These are phyloP conservation scores for Xylogone sp. DNA, from an alignment of 2,329 filamentous ascomycete genomes.

Conservation along the genomic window DNA sequence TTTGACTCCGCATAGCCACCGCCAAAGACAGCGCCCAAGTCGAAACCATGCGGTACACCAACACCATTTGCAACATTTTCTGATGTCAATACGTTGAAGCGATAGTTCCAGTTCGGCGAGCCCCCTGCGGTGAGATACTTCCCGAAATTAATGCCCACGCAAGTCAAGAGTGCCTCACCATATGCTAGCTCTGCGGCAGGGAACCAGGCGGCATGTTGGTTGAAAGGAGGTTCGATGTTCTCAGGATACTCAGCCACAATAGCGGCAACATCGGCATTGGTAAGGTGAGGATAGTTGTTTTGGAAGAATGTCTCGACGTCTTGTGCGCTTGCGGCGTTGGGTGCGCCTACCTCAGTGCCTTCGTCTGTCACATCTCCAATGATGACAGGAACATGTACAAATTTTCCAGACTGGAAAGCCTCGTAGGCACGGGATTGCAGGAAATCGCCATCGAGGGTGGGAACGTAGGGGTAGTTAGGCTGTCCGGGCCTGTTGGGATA, in stretches of 20 bases:
- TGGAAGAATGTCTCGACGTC: conserved; percentile 24
- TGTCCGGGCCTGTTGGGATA: conserved; percentile 30
- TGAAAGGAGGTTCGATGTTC: conserved; percentile 16
- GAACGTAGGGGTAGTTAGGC: conserved; percentile 33
- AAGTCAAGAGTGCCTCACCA: conserved; percentile 43
- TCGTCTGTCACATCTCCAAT: conserved; percentile 20
- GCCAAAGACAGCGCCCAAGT: conserved; percentile 29
- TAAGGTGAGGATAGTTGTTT: conserved; percentile 27
- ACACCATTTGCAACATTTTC: conserved; percentile 28
- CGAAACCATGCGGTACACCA: conserved; percentile 29
- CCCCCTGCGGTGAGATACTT: neutral
- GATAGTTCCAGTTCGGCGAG: conserved; percentile 24
- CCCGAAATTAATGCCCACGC: conserved; percentile 30
- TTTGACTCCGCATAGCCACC: conserved; percentile 20
- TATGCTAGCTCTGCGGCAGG: conserved; percentile 30
- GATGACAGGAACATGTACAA: conserved; percentile 33
- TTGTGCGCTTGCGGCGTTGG: neutral
- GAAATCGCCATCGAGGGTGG: conserved; percentile 33
- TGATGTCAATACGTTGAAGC: conserved; percentile 37
- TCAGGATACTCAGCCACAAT: conserved; percentile 24
- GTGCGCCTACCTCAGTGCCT: conserved; percentile 10
- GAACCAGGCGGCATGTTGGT: conserved; percentile 23
- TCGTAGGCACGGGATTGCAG: conserved; percentile 30
- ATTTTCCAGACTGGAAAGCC: conserved; percentile 27
- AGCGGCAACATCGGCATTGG: conserved; percentile 13